Percentiles rank a stretch among this genome's conserved stretches.
Conservation (phyloP, 2,329 filamentous ascomycete species). For the Daldinia eschscholtzii region DNA sequence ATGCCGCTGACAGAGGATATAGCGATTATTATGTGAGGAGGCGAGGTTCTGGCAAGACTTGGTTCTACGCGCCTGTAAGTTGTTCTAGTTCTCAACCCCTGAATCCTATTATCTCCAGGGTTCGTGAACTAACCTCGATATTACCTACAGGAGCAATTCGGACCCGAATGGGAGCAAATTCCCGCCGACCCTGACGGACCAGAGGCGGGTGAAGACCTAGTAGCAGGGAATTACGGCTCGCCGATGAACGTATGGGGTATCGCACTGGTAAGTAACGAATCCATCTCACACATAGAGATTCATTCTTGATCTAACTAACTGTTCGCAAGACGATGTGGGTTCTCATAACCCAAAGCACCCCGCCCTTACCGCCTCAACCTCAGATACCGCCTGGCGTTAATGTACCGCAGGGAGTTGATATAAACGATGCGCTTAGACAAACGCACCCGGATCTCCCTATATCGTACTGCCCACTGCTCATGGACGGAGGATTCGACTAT, state of each 20-base stretch:
- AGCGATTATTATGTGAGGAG: conserved; percentile 39
- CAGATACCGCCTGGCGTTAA: conserved; percentile 34
- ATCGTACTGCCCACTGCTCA: conserved; percentile 45
- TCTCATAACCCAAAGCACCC: conserved; percentile 41
- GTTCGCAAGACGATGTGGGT: conserved; percentile 45
- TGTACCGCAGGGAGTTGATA: neutral
- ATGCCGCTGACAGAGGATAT: conserved; percentile 6
- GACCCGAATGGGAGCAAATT: conserved; percentile 20
- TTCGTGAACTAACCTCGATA: conserved; percentile 1
- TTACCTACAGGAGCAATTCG: conserved; percentile 34
- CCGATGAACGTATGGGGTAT: conserved; percentile 36
- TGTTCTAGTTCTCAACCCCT: neutral
- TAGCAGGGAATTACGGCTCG: conserved; percentile 31
- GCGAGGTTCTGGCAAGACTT: conserved; percentile 27
- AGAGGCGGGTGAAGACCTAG: neutral
- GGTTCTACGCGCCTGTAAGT: conserved; percentile 37
- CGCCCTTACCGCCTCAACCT: conserved; percentile 41
- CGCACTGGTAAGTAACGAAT: conserved; percentile 26
- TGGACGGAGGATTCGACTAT: conserved; percentile 23
- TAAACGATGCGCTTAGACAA: neutral
- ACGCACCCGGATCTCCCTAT: conserved; percentile 11
- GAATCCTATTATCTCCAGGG: neutral
- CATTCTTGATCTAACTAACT: conserved; percentile 6
- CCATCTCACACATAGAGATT: neutral
- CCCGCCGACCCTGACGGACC: neutral